Conservation (phyloP, 306 rosid species). For the Macrotyloma uniflorum region DNA sequence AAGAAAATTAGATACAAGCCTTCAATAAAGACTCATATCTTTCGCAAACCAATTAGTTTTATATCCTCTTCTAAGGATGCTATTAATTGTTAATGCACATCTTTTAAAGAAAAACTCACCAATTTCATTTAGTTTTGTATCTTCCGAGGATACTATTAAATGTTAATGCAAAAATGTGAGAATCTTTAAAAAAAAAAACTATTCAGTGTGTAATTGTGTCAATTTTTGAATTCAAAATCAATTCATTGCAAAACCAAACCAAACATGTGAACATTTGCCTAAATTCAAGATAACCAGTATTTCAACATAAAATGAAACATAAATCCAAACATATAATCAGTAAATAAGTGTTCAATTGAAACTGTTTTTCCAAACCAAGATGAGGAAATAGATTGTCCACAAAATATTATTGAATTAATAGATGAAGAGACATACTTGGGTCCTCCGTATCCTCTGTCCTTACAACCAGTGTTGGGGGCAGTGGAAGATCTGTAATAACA, state of each 20-base stretch:
- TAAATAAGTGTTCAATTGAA: neutral
- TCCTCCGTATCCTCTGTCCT: slow-evolving; percentile 82
- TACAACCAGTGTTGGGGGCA: slow-evolving; percentile 72
- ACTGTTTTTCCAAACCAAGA: neutral
- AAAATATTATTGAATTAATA: neutral
- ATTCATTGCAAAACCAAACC: neutral
- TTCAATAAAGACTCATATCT: neutral
- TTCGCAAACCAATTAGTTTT: neutral
- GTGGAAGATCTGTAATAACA: slow-evolving; percentile 67
- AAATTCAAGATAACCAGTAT: neutral
- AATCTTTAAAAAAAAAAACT: no score
- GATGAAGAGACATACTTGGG: slow-evolving; percentile 57
- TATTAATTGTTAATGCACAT: neutral
- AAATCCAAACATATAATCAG: neutral
- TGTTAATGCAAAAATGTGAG: neutral
- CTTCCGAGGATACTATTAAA: neutral
- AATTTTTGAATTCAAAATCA: neutral
- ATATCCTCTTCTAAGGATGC: slow-evolving; percentile 5
- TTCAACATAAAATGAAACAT: neutral
- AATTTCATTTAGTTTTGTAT: no score
- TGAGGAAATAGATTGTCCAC: neutral
- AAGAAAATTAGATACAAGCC: slow-evolving; percentile 23
- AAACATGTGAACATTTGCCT: neutral
- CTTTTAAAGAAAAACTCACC: neutral
- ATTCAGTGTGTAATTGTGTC: neutral